phyloP scores from a whole-genome alignment of 345 rosid genomes.

The Euphorbia peplus region DNA sequence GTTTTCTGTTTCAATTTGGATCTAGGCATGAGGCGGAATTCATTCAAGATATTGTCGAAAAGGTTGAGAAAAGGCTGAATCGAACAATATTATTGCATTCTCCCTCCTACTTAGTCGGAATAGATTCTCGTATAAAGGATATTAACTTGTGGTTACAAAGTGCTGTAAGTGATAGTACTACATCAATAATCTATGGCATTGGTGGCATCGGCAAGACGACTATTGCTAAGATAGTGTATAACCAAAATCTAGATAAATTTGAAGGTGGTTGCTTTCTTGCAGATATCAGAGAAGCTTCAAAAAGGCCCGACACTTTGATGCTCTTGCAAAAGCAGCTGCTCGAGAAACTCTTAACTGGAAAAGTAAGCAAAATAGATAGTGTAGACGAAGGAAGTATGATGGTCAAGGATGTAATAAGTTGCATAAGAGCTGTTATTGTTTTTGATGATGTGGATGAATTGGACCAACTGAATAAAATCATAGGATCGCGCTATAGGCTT shows the following conservation, averaged over 20 bases:
- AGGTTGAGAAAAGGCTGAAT: constrained; percentile 11
- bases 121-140: constrained; percentile 10
- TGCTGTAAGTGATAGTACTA: constrained; percentile 1
- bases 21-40: constrained; percentile 19
- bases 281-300: constrained; percentile 19
- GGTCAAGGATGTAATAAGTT: constrained; percentile 7
- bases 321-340: constrained; percentile 29
- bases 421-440: constrained; percentile 16
- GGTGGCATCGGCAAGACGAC: constrained; percentile 27
- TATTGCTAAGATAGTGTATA: constrained; percentile 18
- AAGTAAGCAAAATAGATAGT: not conserved
- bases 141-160: constrained; percentile 25
- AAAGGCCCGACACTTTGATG: constrained; percentile 10
- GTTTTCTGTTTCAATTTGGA: not conserved
- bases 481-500: constrained; percentile 2
- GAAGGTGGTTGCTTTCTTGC: constrained; percentile 31
- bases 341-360: constrained; percentile 7
- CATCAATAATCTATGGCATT: constrained; percentile 23
- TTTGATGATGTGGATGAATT: constrained; percentile 13
- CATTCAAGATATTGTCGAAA: constrained; percentile 14
- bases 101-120: constrained; percentile 22
- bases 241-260: constrained; percentile 20
- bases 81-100: constrained; percentile 4
- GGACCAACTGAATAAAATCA: not conserved
- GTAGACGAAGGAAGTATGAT: constrained; percentile 18